Evolutionary conservation across 495 filamentous ascomycete species (phyloP), one percentile per base, ranked within the genome.

Genomic region (Terfezia boudieri): DNA sequence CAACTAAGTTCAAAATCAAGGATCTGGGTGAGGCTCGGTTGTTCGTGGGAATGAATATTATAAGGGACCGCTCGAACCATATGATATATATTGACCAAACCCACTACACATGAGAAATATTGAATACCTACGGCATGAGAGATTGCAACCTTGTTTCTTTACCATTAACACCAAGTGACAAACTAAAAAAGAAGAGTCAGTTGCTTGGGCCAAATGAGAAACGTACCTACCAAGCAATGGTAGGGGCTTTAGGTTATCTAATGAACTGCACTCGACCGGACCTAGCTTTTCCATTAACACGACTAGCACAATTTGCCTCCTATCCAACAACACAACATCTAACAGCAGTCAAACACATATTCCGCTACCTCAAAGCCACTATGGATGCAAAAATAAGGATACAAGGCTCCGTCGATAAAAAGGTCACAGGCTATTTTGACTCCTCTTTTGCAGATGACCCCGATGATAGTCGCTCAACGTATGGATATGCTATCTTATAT

Each of bases 211-310:
- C 2, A 2, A 2, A 46, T 7, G 17, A 46, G 4, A 46, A 46
- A 17, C 12, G 17, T 2, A 14, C 7, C 2, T 46, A 14, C 41
- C 41, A 46, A 46, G 17, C 12, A 2, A 46, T 46, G 12, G 17
- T 46, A 14, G 41, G 41, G 2, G 2, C 41, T 2, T 7, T 46
- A 46, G n/a, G 41, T 17, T 46, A 46, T 7, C 7, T 46, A 7
- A 46, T 46, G 41, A 46, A 46, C 7, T 46, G 41, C 4, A 62
- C 59, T 7, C 35, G 51, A 26, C 60, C 59, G 41, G 60, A 63
- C 41, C 35, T 63, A 1, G 53, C 53, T 0, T 59, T 58, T 36
- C 38, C 49, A 2, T 23, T 58, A 2, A 55, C 52, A 4, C 37
- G 14, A 9, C 52, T 60, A 4, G 56, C 51, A 2, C 55, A 61